Conservation (phyloP, 176 grass and related monocot genomes). For the Lolium multiflorum region DNA sequence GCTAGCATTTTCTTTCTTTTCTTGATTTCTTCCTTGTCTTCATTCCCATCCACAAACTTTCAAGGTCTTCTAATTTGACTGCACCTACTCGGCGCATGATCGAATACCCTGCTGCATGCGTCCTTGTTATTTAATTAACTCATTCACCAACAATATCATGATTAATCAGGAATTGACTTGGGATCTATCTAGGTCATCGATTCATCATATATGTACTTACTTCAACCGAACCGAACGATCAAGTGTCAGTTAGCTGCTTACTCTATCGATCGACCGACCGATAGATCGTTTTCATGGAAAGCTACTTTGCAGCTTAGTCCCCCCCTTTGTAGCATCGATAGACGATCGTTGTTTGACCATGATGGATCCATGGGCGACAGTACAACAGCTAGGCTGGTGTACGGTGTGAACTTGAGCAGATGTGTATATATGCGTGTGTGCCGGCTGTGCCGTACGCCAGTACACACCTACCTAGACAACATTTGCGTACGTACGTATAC, state of each 20-base stretch:
- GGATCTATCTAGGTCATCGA: conserved; percentile 1
- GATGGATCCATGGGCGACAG: conserved; percentile 23
- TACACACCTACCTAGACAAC: conserved; percentile 24
- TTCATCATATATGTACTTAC: neutral
- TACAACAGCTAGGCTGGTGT: neutral
- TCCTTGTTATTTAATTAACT: conserved; percentile 27
- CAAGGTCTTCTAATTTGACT: conserved; percentile 35
- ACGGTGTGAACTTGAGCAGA: conserved; percentile 45
- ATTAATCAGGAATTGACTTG: conserved; percentile 24
- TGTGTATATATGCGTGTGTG: neutral
- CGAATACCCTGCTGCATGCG: conserved; percentile 3
- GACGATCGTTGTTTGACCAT: conserved; percentile 1
- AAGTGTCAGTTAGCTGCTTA: neutral
- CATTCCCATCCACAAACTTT: conserved; percentile 8
- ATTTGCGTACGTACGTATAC: neutral
- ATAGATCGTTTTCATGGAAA: conserved; percentile 40
- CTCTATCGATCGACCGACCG: neutral
- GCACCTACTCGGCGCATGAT: conserved; percentile 29
- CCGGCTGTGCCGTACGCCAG: conserved; percentile 34
- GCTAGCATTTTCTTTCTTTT: neutral
- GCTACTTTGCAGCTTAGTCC: conserved; percentile 29
- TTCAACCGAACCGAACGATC: neutral
- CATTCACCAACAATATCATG: conserved; percentile 11
- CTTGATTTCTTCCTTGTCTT: conserved; percentile 39
- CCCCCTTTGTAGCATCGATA: neutral